Evolutionary conservation across 306 rosid species (phyloP).

Genomic region (Vigna trinervia): DNA sequence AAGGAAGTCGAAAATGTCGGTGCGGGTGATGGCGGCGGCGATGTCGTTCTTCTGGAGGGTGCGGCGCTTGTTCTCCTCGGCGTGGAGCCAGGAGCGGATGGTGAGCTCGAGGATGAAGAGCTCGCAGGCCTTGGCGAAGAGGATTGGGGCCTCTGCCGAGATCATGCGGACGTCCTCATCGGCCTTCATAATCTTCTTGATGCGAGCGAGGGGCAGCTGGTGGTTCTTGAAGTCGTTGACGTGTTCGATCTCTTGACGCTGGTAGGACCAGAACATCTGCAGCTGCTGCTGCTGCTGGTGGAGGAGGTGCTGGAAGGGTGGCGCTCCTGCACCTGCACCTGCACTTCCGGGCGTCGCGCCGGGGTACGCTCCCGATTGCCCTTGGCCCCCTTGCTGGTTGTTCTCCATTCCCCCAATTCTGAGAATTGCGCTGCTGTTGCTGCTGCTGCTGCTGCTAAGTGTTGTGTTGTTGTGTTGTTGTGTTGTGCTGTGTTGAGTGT

Average conservation of each 20-base stretch:
- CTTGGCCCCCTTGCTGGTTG: constrained; percentile 47
- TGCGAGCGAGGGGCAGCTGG: constrained; percentile 96
- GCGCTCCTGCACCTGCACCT: constrained; percentile 32
- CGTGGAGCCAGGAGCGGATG: constrained; percentile 97
- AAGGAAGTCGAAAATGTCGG: constrained; percentile 90
- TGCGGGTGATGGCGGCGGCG: constrained; percentile 89
- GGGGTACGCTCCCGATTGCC: background rate
- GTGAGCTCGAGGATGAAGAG: constrained; percentile 99
- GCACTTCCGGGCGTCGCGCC: background rate
- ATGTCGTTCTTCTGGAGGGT: constrained; percentile 95
- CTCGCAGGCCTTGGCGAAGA: constrained; percentile 96
- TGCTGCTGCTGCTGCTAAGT: too few species aligned
- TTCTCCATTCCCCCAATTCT: constrained; percentile 49
- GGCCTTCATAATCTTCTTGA: constrained; percentile 99
- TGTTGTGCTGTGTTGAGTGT: background rate
- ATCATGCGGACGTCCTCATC: constrained; percentile 99
- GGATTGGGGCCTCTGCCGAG: constrained; percentile 93
- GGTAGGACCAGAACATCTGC: constrained; percentile 92
- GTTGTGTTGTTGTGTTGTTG: too few species aligned
- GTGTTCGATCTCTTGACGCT: constrained; percentile 90
- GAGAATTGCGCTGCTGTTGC: too few species aligned
- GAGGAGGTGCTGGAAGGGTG: constrained; percentile 89
- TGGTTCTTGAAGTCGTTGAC: constrained; percentile 97
- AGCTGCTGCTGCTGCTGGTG: constrained; percentile 97
- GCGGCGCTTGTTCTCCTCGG: constrained; percentile 96